Conservation (phyloP, 2,329 filamentous ascomycete genomes). For the Zasmidium citrigriseum region DNA sequence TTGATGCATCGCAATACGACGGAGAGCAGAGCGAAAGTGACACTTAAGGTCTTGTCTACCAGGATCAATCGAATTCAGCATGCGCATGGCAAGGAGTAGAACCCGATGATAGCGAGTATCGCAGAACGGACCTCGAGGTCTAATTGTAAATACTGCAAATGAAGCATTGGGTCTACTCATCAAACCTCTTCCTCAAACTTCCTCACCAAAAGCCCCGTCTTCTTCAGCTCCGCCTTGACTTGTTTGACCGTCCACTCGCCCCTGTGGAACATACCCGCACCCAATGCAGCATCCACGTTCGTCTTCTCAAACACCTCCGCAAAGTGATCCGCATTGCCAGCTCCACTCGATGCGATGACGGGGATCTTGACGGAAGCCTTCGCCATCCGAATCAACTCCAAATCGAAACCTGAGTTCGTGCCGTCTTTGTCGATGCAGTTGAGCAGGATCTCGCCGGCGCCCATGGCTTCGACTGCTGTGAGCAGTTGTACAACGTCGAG, state of each 20-base stretch:
- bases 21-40: too few relatives aligned
- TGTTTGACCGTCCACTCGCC: conserved; percentile 93
- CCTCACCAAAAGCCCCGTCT: conserved; percentile 74
- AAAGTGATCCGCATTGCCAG: conserved; percentile 85
- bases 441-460: conserved; percentile 86
- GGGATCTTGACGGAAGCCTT: conserved; percentile 87
- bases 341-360: conserved; percentile 92
- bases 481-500: conserved; percentile 88
- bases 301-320: conserved; percentile 86
- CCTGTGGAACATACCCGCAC: conserved; percentile 96
- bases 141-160: too few relatives aligned
- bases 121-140: too few relatives aligned
- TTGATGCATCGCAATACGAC: too few relatives aligned
- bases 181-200: conserved; percentile 65
- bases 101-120: too few relatives aligned
- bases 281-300: conserved; percentile 84
- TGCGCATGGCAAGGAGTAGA: too few relatives aligned
- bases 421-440: conserved; percentile 99
- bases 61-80: too few relatives aligned
- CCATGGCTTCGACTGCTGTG: conserved; percentile 92
- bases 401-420: conserved; percentile 89
- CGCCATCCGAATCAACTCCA: conserved; percentile 86
- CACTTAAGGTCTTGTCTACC: too few relatives aligned
- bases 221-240: conserved; percentile 80
- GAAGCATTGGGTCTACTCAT: not conserved